Conservation (phyloP, 352 stramenopile genomes). For the Pythium dissotocum region DNA sequence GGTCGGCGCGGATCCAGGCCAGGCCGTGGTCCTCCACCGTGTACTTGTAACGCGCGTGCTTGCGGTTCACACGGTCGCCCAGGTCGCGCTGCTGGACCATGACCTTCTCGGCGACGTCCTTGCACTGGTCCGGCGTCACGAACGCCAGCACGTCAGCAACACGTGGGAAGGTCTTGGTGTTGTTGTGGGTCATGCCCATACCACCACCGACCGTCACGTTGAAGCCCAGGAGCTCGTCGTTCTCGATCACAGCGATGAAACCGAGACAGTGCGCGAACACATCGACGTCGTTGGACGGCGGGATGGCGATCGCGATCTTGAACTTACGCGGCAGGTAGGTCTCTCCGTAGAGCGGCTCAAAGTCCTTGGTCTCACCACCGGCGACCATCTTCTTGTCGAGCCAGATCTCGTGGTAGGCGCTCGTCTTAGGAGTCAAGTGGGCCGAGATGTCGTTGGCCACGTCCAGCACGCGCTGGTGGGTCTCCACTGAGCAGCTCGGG, state of each 20-base stretch:
- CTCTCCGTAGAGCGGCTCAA: slow-evolving; percentile 97
- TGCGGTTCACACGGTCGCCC: slow-evolving; percentile 96
- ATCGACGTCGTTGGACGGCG: slow-evolving; percentile 97
- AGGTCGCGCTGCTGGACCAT: slow-evolving; percentile 95
- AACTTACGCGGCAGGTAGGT: slow-evolving; percentile 98
- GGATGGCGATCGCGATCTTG: slow-evolving; percentile 98
- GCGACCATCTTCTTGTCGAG: slow-evolving; percentile 97
- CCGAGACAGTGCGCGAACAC: slow-evolving; percentile 98
- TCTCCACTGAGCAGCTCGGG: slow-evolving; percentile 84
- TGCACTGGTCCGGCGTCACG: slow-evolving; percentile 91
- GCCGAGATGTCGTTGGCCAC: slow-evolving; percentile 91
- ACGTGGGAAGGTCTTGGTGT: slow-evolving; percentile 96
- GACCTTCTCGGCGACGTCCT: slow-evolving; percentile 91
- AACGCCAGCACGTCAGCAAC: slow-evolving; percentile 96
- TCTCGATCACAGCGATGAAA: slow-evolving; percentile 91
- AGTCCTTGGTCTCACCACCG: slow-evolving; percentile 90
- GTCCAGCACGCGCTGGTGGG: slow-evolving; percentile 84
- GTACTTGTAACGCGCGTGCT: slow-evolving; percentile 98
- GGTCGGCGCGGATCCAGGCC: slow-evolving; percentile 91
- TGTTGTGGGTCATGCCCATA: slow-evolving; percentile 98
- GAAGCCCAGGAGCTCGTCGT: slow-evolving; percentile 89
- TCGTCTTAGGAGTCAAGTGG: slow-evolving; percentile 93
- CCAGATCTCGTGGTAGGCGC: slow-evolving; percentile 97
- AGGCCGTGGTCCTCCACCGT: slow-evolving; percentile 97
- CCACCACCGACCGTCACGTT: slow-evolving; percentile 97